Base-by-base conservation (phyloP, 495 filamentous ascomycete genomes). In the Daldinia caldariorum region DNA sequence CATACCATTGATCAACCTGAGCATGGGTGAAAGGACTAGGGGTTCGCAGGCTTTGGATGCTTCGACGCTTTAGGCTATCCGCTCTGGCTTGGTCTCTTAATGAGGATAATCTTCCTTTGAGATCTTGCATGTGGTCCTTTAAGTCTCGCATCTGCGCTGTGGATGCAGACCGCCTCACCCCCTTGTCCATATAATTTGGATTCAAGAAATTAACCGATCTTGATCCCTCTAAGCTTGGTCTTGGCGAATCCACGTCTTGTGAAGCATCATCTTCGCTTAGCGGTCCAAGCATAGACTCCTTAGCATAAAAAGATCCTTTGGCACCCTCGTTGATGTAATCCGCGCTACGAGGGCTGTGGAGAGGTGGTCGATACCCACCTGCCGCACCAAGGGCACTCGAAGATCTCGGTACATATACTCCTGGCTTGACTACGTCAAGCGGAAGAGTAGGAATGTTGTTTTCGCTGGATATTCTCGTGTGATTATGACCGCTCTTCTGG, bases 71-170 rank as follows among this genome's bases (percentile, higher is more conserved):
- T 67, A 97, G 78, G 66, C 86, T 92, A 71, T 97, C 95, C 66
- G 91, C 91, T 54, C 91, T 87, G 5, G 91, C 90, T 76, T 94
- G 91, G 69, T 94, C 88, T 65, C 94, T 89, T 35, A 99, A 79
- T 10, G 84, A 90, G 4, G 94, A 97, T 20, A 99, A 92, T 70
- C 93, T 92, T 56, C 94, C 95, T 72, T 94, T 93, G 26, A 99
- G 82, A 69, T 94, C 94, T 70, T 94, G 90, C 91, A 98, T 95
- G 80, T 99, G 94, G 68, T 94, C 91, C 58, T 92, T 91, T 14
- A 98, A 83, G 74, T 92, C 91, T 26, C 91, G 87, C 79, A 97
- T 93, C 72, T 94, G 91, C 29, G 86, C 82, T 35, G 89, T 86
- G 14, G 87, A 89, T 29, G 81, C 77, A 14, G 88, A 85, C 61